Evolutionary conservation across 495 filamentous ascomycete species (phyloP), one percentile per base, ranked within the genome.

Genomic region (Penicillium desertorum): DNA sequence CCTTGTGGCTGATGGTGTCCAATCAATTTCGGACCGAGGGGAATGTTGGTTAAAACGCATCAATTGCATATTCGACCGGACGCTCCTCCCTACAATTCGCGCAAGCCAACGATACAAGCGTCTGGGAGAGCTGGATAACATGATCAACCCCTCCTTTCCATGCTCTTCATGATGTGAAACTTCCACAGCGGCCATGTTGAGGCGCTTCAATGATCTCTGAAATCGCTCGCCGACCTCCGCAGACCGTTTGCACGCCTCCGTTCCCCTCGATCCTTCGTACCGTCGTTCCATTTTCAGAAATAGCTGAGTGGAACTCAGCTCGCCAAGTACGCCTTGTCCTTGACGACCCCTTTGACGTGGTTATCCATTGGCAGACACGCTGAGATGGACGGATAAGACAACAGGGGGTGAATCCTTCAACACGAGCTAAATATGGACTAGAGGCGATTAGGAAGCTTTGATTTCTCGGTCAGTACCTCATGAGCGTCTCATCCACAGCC

Each of bases 281-380:
- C n/a, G 4, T 42, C n/a, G n/a, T 42, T 42, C 39, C 8, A 42
- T 42, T 42, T 42, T 42, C n/a, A 42, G 39, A 17, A 20, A 32
- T 32, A 20, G 39, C 39, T 42, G 8, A 42, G 39, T 42, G 5
- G 16, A 17, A 42, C 39, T 42, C 8, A 42, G 39, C 39, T 42
- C n/a, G n/a, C 39, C 8, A 42, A 42, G 39, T 42, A 42, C n/a
- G 39, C 39, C 39, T 42, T 42, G n/a, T 42, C 39, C 39, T 42
- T 42, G 7, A 42, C 39, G 39, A 42, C 39, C 39, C 39, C 17
- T 42, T 42, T 42, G 1, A 20, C 8, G 39, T 42, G 39, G 39
- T 42, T 42, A 42, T 42, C 17, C 7, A 45, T 45, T 45, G 10
- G 20, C 10, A 45, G 19, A 45, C 4, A 45, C 10, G 43, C 20